Percentiles rank a stretch among this genome's conserved stretches.
phyloP scores from a whole-genome alignment of 345 rosid species.

The Excoecaria cochinchinensis region DNA sequence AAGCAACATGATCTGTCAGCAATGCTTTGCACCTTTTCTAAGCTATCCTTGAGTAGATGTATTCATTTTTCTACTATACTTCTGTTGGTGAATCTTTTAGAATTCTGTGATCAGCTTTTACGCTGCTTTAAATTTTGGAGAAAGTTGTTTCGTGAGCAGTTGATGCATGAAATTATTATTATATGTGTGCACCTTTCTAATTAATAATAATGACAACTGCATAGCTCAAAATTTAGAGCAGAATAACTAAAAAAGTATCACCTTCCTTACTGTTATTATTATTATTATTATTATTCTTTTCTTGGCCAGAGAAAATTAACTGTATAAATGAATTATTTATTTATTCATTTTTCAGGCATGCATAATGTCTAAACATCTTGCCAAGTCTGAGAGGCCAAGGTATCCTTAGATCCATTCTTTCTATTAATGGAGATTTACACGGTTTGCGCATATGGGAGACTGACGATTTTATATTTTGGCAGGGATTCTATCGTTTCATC shows the following conservation, averaged over 20 bases:
- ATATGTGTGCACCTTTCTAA: background rate
- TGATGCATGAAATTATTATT: background rate
- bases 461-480: conserved; percentile 33
- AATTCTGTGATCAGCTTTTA: background rate
- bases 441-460: conserved; percentile 12
- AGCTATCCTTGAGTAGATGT: background rate
- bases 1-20: background rate
- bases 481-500: conserved; percentile 63
- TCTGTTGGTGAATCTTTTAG: background rate
- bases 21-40: background rate
- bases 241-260: background rate
- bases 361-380: conserved; percentile 83
- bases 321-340: background rate
- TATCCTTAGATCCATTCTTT: conserved; percentile 21
- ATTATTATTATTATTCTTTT: background rate
- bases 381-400: conserved; percentile 80
- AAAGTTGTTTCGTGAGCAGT: background rate
- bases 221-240: background rate
- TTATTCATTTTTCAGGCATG: conserved; percentile 58
- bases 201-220: too few species aligned
- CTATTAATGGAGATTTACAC: conserved; percentile 2
- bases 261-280: background rate
- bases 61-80: background rate
- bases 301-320: conserved; percentile 7
- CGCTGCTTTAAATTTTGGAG: background rate